Conservation (phyloP, 768 basidiomycete species). For the Termitomyces sp. region DNA sequence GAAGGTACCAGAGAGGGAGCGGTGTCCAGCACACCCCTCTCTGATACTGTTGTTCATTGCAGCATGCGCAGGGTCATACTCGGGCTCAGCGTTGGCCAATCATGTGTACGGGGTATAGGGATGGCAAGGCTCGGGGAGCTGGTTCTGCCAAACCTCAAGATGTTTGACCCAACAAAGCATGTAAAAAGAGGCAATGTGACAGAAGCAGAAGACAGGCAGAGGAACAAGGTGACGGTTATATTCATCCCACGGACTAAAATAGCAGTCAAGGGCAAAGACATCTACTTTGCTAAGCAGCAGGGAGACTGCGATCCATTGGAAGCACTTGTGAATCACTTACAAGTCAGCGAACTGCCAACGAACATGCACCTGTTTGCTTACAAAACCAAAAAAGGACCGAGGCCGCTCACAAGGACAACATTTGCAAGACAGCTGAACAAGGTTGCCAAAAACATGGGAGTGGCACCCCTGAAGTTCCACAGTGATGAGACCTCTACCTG, state of each 20-base stretch:
- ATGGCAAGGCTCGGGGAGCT: slow-evolving; percentile 6
- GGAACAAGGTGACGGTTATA: slow-evolving; percentile 9
- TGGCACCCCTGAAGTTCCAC: slow-evolving; percentile 18
- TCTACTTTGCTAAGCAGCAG: slow-evolving; percentile 13
- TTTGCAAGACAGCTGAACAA: slow-evolving; percentile 15
- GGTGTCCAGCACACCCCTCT: not conserved
- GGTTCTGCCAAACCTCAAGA: slow-evolving; percentile 2
- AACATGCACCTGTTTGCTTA: slow-evolving; percentile 12
- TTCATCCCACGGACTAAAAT: slow-evolving; percentile 14
- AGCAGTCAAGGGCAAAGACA: slow-evolving; percentile 13
- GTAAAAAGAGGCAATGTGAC: slow-evolving; percentile 12
- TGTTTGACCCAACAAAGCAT: slow-evolving; percentile 13
- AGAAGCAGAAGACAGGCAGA: not conserved
- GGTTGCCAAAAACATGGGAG: slow-evolving; percentile 1
- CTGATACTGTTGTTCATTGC: slow-evolving; percentile 1
- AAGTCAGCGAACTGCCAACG: slow-evolving; percentile 7
- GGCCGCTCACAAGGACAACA: slow-evolving; percentile 19
- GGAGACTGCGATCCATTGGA: slow-evolving; percentile 10
- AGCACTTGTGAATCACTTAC: slow-evolving; percentile 10
- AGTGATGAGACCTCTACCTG: too few species aligned
- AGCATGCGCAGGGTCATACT: slow-evolving; percentile 30
- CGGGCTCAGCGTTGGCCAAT: slow-evolving; percentile 30
- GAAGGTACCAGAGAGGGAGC: not conserved
- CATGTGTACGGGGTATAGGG: slow-evolving; percentile 30
- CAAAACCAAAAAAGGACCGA: not conserved